Percentiles rank a stretch among this genome's conserved stretches.
These are phyloP conservation scores for Fusarium verrucosum DNA, from an alignment of 2,329 filamentous ascomycete genomes.

Conservation along the genomic window DNA sequence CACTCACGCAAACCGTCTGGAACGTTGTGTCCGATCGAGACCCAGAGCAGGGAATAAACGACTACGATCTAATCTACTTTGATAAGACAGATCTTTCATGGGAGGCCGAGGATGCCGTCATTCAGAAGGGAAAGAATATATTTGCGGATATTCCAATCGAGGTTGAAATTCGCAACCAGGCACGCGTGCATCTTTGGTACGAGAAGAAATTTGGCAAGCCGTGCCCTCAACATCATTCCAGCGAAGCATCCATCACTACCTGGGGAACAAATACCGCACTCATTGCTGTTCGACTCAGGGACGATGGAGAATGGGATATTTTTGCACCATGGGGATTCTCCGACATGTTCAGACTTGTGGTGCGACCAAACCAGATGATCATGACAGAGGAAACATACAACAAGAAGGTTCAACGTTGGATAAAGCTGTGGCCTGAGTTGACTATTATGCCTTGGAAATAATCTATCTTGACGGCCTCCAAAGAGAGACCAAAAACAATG, in stretches of 20 bases:
- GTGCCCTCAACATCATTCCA: constrained; percentile 45
- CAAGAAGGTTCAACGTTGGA: constrained; percentile 48
- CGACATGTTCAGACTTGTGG: constrained; percentile 49
- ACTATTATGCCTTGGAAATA: constrained; percentile 43
- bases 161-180: constrained; percentile 53
- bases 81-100: constrained; percentile 49
- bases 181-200: constrained; percentile 53
- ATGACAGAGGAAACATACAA: constrained; percentile 44
- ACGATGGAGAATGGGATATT: constrained; percentile 45
- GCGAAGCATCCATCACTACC: constrained; percentile 47
- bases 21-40: constrained; percentile 45
- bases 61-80: constrained; percentile 52
- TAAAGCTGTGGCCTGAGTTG: constrained; percentile 44
- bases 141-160: constrained; percentile 47
- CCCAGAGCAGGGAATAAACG: constrained; percentile 48
- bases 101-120: constrained; percentile 50
- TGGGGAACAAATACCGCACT: constrained; percentile 51
- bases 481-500: not conserved
- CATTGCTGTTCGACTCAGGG: constrained; percentile 44
- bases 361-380: constrained; percentile 46
- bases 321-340: constrained; percentile 51
- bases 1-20: constrained; percentile 53
- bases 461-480: not conserved
- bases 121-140: constrained; percentile 44
- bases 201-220: constrained; percentile 45